These are phyloP conservation scores for Acanthamoeba pearcei DNA, from an alignment of 208 protist genomes.

Conservation along the genomic window DNA sequence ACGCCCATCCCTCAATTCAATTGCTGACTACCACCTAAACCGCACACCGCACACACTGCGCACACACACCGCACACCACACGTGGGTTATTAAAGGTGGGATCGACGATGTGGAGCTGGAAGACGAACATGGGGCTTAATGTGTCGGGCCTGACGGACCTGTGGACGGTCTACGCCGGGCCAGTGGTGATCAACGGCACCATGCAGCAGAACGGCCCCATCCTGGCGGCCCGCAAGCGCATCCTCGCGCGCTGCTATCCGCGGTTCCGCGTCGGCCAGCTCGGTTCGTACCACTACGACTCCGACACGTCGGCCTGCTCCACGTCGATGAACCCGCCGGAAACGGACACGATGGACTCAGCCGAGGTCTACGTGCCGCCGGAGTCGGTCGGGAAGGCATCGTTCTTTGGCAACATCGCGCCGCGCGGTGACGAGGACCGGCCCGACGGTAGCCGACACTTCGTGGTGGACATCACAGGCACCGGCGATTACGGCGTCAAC, in stretches of 20 bases:
- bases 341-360: background rate
- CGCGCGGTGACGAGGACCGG: background rate
- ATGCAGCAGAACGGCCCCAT: constrained; percentile 20
- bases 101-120: constrained; percentile 16
- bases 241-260: background rate
- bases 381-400: background rate
- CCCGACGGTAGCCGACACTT: background rate
- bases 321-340: background rate
- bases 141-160: background rate
- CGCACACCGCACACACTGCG: too few relatives aligned
- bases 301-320: too few relatives aligned
- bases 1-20: background rate
- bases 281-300: background rate
- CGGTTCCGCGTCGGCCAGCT: background rate
- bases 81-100: background rate
- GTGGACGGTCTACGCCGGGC: constrained; percentile 24
- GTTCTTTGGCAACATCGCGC: too few relatives aligned
- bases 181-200: constrained; percentile 12
- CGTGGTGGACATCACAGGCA: background rate
- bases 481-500: background rate
- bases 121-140: background rate
- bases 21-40: background rate
- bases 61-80: background rate
- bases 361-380: background rate
- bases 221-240: background rate